Conservation (phyloP, 2,329 filamentous ascomycete genomes). For the Helotiales sp. region DNA sequence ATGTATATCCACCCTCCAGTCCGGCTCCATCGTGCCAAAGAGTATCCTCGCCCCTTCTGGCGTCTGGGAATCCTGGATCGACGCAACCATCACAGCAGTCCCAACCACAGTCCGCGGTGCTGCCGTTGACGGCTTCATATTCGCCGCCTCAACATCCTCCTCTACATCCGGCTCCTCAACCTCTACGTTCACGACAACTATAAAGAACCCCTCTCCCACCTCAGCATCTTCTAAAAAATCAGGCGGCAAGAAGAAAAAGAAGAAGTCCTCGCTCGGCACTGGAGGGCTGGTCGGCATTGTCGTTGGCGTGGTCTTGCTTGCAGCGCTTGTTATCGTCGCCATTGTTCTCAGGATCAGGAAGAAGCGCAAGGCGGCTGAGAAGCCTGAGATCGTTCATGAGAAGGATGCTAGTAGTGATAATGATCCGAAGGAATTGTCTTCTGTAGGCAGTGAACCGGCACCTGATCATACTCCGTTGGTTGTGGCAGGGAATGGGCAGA, state of each 20-base stretch:
- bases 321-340: background rate
- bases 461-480: background rate
- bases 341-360: background rate
- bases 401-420: background rate
- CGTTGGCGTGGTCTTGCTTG: background rate
- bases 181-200: background rate
- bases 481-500: background rate
- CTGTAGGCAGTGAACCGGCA: background rate
- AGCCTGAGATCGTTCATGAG: background rate
- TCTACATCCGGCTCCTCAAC: background rate
- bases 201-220: background rate
- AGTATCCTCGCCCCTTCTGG: background rate
- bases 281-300: background rate
- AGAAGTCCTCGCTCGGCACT: background rate
- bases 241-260: background rate
- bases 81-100: background rate
- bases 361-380: background rate
- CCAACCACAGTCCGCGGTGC: background rate
- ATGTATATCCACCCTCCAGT: conserved; percentile 20
- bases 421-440: background rate
- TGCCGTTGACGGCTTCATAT: background rate
- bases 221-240: background rate
- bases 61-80: conserved; percentile 2
- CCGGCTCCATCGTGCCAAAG: conserved; percentile 2
- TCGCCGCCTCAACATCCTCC: background rate